Evolutionary conservation across 768 basidiomycete species (phyloP).

Genomic region (Asterophora lycoperdoides): DNA sequence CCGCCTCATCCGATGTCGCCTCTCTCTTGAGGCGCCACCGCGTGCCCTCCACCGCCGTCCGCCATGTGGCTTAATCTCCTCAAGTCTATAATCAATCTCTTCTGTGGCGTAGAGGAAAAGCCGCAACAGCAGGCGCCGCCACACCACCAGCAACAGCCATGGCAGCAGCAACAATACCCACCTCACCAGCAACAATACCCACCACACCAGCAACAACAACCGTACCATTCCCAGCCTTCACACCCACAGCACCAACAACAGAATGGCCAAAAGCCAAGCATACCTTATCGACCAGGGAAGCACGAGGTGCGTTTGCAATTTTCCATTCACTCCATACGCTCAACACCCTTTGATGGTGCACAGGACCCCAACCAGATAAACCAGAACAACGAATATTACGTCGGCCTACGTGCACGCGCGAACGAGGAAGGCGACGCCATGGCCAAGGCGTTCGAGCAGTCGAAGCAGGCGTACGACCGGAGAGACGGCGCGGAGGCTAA

Average conservation of each 20-base stretch:
- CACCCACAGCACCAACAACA: constrained; percentile 1
- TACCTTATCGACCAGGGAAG: constrained; percentile 1
- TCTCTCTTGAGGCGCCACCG: too few relatives aligned
- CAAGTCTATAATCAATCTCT: constrained; percentile 25
- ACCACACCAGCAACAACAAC: constrained; percentile 15
- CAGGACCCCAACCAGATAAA: constrained; percentile 60
- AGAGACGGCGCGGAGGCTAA: constrained; percentile 81
- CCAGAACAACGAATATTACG: constrained; percentile 67
- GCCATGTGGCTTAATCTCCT: constrained; percentile 25
- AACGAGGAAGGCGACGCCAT: constrained; percentile 77
- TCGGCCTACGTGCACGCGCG: constrained; percentile 67
- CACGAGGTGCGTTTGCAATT: constrained; percentile 4
- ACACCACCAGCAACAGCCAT: background rate
- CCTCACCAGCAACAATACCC: too few relatives aligned
- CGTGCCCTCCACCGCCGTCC: background rate
- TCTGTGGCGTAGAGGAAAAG: constrained; percentile 21
- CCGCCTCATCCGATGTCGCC: too few relatives aligned
- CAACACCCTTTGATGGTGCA: background rate
- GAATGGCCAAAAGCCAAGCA: constrained; percentile 1
- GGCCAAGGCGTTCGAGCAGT: constrained; percentile 64
- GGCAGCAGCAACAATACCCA: background rate
- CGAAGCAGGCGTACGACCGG: constrained; percentile 68
- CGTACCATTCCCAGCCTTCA: constrained; percentile 5
- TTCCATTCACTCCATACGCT: background rate
- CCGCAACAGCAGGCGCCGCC: too few relatives aligned